These are phyloP conservation scores for Striga asiatica DNA, from an alignment of 257 asterid genomes.

Conservation along the genomic window DNA sequence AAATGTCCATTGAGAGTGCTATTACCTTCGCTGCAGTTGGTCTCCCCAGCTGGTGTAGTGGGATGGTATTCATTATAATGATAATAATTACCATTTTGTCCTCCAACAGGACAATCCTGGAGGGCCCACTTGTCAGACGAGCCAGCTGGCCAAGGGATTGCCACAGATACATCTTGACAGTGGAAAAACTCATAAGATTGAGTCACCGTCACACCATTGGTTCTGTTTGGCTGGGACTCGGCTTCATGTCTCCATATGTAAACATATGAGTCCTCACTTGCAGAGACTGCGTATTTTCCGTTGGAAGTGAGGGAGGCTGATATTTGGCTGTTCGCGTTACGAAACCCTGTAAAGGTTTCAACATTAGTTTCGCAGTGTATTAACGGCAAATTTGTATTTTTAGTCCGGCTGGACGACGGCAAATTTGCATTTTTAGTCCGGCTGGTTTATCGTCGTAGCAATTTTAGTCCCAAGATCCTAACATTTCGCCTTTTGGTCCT, in stretches of 20 bases:
- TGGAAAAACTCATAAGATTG: conserved; percentile 75
- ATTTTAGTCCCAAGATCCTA: no score
- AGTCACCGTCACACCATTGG: conserved; percentile 64
- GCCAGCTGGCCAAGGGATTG: conserved; percentile 98
- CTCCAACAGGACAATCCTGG: conserved; percentile 29
- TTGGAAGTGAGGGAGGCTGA: conserved; percentile 81
- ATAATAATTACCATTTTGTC: conserved; percentile 27
- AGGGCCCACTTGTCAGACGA: conserved; percentile 33
- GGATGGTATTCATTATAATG: conserved; percentile 41
- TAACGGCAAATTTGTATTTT: not conserved
- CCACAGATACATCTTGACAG: conserved; percentile 86
- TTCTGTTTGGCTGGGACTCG: conserved; percentile 68
- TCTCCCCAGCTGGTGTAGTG: conserved; percentile 47
- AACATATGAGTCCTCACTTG: conserved; percentile 93
- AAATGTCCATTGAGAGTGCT: conserved; percentile 55
- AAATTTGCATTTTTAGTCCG: no score
- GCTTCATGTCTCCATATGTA: conserved; percentile 90
- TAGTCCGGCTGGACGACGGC: not conserved
- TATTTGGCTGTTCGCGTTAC: conserved; percentile 80
- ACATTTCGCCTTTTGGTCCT: no score
- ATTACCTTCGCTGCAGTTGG: conserved; percentile 35
- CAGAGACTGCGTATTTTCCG: conserved; percentile 75
- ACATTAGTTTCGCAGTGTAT: conserved; percentile 10
- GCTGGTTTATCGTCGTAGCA: no score
- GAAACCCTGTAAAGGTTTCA: conserved; percentile 55